A percentile compares a stretch with the other conserved stretches of the same genome.
phyloP scores from a whole-genome alignment of 2,329 filamentous ascomycete genomes.

The Juglanconis juglandina region DNA sequence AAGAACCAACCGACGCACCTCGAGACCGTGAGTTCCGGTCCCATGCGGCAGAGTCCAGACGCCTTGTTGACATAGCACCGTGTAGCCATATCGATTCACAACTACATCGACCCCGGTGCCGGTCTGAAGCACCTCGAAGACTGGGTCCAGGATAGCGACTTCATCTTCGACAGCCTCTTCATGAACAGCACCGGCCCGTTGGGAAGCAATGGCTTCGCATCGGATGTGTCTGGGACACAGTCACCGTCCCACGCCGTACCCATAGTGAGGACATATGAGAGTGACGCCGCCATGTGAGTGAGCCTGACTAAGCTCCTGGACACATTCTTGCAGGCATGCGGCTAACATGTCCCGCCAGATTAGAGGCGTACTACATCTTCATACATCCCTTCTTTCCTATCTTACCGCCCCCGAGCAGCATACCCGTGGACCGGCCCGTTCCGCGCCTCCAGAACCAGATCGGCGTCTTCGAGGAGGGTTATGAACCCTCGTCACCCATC shows the following conservation, averaged over 20 bases:
- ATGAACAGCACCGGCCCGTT: conserved; percentile 17
- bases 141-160: conserved; percentile 44
- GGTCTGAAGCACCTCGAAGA: conserved; percentile 45
- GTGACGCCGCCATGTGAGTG: conserved; percentile 40
- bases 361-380: conserved; percentile 51
- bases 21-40: conserved; percentile 27
- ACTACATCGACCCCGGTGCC: conserved; percentile 45
- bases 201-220: background rate
- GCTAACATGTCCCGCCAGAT: conserved; percentile 18
- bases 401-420: conserved; percentile 38
- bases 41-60: background rate
- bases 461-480: background rate
- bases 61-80: conserved; percentile 9
- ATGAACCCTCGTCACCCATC: conserved; percentile 8
- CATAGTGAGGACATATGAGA: conserved; percentile 40
- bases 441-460: conserved; percentile 34
- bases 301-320: conserved; percentile 18
- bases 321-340: background rate
- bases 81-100: conserved; percentile 33
- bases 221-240: conserved; percentile 4
- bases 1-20: conserved; percentile 28
- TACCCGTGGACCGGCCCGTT: conserved; percentile 31
- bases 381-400: conserved; percentile 50
- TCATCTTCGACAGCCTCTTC: conserved; percentile 45
- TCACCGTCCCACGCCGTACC: conserved; percentile 21